These are phyloP conservation scores for Bryum argenteum DNA, from an alignment of 225 moss, liverwort and hornwort species.

Conservation along the genomic window DNA sequence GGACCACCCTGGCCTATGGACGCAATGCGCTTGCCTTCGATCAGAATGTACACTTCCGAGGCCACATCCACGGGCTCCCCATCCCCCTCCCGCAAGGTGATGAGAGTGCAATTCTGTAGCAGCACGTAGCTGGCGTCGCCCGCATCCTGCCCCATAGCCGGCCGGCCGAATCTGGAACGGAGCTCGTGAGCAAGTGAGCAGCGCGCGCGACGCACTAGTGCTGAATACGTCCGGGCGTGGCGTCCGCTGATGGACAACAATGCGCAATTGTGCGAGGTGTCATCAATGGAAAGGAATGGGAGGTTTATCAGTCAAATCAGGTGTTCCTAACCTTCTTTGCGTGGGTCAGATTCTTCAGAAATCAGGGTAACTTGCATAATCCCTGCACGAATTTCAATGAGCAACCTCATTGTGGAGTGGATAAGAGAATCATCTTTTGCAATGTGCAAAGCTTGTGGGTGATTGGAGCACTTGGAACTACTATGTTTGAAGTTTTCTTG, in stretches of 20 bases:
- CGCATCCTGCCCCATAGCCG: slow-evolving; percentile 15
- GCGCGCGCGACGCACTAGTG: background rate
- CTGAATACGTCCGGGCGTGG: too few species aligned
- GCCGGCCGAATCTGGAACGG: background rate
- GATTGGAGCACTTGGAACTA: too few species aligned
- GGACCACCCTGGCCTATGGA: slow-evolving; percentile 26
- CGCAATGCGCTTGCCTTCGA: slow-evolving; percentile 41
- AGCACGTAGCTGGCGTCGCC: slow-evolving; percentile 18
- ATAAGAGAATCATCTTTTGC: too few species aligned
- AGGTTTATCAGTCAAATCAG: too few species aligned
- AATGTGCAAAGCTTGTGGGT: too few species aligned
- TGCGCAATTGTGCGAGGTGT: background rate
- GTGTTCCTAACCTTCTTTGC: too few species aligned
- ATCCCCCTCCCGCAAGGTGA: slow-evolving; percentile 20
- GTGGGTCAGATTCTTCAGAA: too few species aligned
- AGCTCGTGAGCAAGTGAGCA: background rate
- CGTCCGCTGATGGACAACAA: too few species aligned
- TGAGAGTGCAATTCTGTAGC: slow-evolving; percentile 52
- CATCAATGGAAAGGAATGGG: background rate
- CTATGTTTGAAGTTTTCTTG: too few species aligned
- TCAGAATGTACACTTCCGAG: slow-evolving; percentile 34
- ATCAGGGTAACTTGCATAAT: too few species aligned
- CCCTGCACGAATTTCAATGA: too few species aligned
- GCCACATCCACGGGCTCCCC: slow-evolving; percentile 12
- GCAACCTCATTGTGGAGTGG: too few species aligned